phyloP scores from a whole-genome alignment of 768 basidiomycete species.

The Hypsizygus marmoreus region DNA sequence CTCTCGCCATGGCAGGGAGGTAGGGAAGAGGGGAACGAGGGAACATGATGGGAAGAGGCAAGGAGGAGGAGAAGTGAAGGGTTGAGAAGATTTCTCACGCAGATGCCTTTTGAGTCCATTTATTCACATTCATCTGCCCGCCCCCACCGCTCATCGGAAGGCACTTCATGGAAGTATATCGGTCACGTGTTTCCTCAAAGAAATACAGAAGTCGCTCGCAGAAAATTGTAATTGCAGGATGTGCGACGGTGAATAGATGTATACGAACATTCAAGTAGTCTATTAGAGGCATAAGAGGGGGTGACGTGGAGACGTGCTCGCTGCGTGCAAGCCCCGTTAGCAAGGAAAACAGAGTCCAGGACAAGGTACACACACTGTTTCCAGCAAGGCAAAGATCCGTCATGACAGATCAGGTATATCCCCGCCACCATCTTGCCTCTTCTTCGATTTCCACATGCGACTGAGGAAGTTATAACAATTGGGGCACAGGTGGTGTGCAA shows the following conservation, averaged over 20 bases:
- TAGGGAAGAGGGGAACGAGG: constrained; percentile 19
- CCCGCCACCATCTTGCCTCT: constrained; percentile 26
- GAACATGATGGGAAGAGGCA: constrained; percentile 11
- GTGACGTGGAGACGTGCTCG: too few species aligned
- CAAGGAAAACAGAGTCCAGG: too few species aligned
- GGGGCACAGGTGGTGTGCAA: constrained; percentile 86
- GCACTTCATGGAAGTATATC: constrained; percentile 1
- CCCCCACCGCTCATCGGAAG: constrained; percentile 15
- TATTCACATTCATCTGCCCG: constrained; percentile 3
- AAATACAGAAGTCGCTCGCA: too few species aligned
- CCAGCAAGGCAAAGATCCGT: constrained; percentile 6
- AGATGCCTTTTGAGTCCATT: constrained; percentile 6
- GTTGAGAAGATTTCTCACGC: not conserved
- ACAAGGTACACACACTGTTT: not conserved
- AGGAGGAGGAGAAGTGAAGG: not conserved
- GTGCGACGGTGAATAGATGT: too few species aligned
- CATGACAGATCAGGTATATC: constrained; percentile 43
- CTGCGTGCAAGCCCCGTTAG: too few species aligned
- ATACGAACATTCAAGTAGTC: too few species aligned
- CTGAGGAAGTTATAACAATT: constrained; percentile 75
- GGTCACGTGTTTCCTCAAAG: constrained; percentile 19
- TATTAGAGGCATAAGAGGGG: not conserved
- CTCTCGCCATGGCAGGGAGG: constrained; percentile 29
- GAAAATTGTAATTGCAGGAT: too few species aligned
- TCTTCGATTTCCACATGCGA: constrained; percentile 60